Evolutionary conservation across 257 asterid genomes (phyloP), one percentile per base, ranked within the genome.

Genomic region (Capsicum pubescens): DNA sequence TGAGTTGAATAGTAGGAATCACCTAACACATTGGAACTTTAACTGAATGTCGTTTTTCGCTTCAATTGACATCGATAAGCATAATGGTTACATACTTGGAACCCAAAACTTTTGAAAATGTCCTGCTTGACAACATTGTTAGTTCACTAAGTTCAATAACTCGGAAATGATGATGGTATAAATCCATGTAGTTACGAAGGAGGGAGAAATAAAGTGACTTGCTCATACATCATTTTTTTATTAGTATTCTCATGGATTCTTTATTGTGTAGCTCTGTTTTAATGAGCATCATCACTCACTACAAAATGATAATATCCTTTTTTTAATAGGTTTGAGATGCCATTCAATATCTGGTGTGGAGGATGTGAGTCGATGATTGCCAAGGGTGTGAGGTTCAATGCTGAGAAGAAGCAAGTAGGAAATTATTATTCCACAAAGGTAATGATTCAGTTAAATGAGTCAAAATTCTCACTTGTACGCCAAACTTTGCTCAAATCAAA

Each of bases 311-410:
- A 74, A 52, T 74, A 74, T 26, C 63, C 80, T 84, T 84, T 82
- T 11, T 39, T 2, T 15, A 72, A 74, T 91, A 96, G 99, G 92
- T 96, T 96, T 44, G 97, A 96, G 94, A 96, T 94, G 99, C 98
- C 99, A 57, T 96, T 52, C 86, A 90, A 96, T 87, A 88, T 96
- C 67, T 96, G 99, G 98, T 96, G 98, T 90, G 99, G 98, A 84
- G 99, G 98, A 79, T 96, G 99, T 59, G 97, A 94, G 90, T 94
- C 99, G 84, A 94, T 97, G 98, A 96, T 96, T 85, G 99, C 97
- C 16, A 96, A 96, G 89, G 99, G 98, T 91, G 99, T 96, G 76
- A 89, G 99, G 87, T 95, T 97, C 90, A 97, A 97, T 85, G 99
- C 99, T 17, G 98, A 97, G 90, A 95, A 97, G 83, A 97, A 95